Evolutionary conservation across 805 yeast species (phyloP), one percentile per base, ranked within the genome.

Genomic region (Myxozyma monticola): DNA sequence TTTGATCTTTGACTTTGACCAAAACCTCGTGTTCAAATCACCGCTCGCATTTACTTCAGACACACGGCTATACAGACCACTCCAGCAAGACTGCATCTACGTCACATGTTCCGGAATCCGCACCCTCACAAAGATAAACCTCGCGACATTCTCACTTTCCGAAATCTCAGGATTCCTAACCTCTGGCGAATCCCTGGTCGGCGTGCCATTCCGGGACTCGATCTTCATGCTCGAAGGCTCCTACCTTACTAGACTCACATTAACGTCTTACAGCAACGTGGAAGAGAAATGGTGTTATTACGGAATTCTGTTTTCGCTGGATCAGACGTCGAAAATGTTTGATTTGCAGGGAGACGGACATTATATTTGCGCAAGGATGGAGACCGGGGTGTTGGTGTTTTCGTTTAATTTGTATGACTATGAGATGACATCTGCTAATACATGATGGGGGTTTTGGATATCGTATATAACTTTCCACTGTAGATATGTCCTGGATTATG

Each of bases 341-440:
- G 59, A 54, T 31, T 20, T 54, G 22, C 59, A 54, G 31, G 59
- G 59, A 30, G 59, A 54, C 34, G 59, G 59, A n/a, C 59, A 54
- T 39, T 54, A 54, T 35, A 43, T 54, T 22, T 54, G 59, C 31
- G 56, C 56, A 14, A 17, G 59, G 12, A 54, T 54, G 59, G 59
- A 54, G 33, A 45, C 35, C 28, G 59, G 59, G 4, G 39, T 54
- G 7, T 40, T 54, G 35, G 54, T 51, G 29, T 54, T 45, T 38
- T 54, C 59, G 9, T 54, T 54, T 28, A 54, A 54, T 38, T 36
- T 54, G 50, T 54, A 47, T 30, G 59, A 54, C 36, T 54, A 54
- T 33, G n/a, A n/a, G n/a, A n/a, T n/a, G n/a, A n/a, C n/a, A n/a
- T n/a, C n/a, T n/a, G n/a, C n/a, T n/a, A n/a, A n/a, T n/a, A n/a